Conservation (phyloP, 2,329 filamentous ascomycete species). For the Apiospora marii region DNA sequence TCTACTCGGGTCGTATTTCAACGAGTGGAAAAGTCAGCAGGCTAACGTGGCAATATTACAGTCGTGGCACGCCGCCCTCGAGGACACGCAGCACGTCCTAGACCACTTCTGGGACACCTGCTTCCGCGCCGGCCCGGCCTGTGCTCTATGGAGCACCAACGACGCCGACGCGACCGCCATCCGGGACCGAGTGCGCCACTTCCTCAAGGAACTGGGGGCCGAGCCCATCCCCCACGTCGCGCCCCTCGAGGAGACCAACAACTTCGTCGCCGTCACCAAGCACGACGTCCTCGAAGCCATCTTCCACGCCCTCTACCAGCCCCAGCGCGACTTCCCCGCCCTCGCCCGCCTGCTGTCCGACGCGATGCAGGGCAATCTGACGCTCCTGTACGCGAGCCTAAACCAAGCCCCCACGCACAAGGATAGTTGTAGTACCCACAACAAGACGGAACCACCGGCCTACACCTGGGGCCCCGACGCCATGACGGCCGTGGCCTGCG, state of each 20-base stretch:
- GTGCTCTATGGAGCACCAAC: conserved; percentile 37
- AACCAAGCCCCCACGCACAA: background rate
- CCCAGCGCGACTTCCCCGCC: conserved; percentile 33
- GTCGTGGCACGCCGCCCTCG: conserved; percentile 46
- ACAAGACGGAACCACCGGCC: background rate
- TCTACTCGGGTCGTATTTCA: no score
- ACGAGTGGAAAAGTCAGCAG: background rate
- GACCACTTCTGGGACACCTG: conserved; percentile 47
- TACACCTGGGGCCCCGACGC: conserved; percentile 32
- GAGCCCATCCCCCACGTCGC: conserved; percentile 37
- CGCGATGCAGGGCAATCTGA: conserved; percentile 42
- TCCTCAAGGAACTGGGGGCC: conserved; percentile 40
- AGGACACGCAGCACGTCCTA: conserved; percentile 47
- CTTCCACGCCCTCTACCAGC: conserved; percentile 41
- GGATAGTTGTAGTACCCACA: conserved; percentile 24
- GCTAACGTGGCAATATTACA: conserved; percentile 21
- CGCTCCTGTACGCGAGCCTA: conserved; percentile 25
- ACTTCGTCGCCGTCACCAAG: conserved; percentile 41
- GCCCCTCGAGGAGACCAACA: conserved; percentile 30
- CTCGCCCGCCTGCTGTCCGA: conserved; percentile 34
- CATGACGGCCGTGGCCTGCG: conserved; percentile 43
- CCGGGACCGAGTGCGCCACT: conserved; percentile 41
- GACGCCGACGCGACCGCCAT: conserved; percentile 43
- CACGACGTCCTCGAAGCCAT: conserved; percentile 42
- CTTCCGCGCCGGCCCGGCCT: conserved; percentile 40